Conservation (phyloP, 352 stramenopile genomes). For the Globisporangium cylindrosporum region DNA sequence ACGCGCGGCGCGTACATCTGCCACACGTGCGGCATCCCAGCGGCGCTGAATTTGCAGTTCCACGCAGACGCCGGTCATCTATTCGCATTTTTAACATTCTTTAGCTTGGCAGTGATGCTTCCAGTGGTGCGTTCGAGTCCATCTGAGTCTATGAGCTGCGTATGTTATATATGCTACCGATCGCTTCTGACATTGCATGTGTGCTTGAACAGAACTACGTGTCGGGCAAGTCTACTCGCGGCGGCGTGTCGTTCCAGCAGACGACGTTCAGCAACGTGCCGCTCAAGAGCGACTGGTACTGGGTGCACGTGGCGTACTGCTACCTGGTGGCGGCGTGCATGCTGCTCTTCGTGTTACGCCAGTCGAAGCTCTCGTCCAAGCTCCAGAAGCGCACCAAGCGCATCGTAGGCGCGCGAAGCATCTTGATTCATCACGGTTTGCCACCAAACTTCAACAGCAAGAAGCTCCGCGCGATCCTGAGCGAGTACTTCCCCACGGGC, state of each 20-base stretch:
- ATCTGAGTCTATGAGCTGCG: not conserved
- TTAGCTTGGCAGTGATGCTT: slow-evolving; percentile 65
- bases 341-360: slow-evolving; percentile 39
- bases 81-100: slow-evolving; percentile 59
- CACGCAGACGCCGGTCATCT: slow-evolving; percentile 63
- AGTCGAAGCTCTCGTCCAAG: slow-evolving; percentile 45
- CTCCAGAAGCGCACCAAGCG: slow-evolving; percentile 55
- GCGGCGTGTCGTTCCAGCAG: slow-evolving; percentile 55
- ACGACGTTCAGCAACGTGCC: slow-evolving; percentile 85
- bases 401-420: slow-evolving; percentile 64
- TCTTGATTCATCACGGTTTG: slow-evolving; percentile 65
- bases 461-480: slow-evolving; percentile 37
- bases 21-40: slow-evolving; percentile 63
- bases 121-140: slow-evolving; percentile 50
- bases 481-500: slow-evolving; percentile 35
- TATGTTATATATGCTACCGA: not conserved
- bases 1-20: slow-evolving; percentile 56
- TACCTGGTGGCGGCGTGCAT: slow-evolving; percentile 63
- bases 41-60: slow-evolving; percentile 63
- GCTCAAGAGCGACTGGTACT: slow-evolving; percentile 75
- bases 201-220: slow-evolving; percentile 54
- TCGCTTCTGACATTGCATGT: not conserved
- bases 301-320: slow-evolving; percentile 73
- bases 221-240: slow-evolving; percentile 37
- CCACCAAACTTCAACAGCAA: slow-evolving; percentile 45